Evolutionary conservation across 306 rosid species (phyloP).

Genomic region (Citrullus mucosospermus): DNA sequence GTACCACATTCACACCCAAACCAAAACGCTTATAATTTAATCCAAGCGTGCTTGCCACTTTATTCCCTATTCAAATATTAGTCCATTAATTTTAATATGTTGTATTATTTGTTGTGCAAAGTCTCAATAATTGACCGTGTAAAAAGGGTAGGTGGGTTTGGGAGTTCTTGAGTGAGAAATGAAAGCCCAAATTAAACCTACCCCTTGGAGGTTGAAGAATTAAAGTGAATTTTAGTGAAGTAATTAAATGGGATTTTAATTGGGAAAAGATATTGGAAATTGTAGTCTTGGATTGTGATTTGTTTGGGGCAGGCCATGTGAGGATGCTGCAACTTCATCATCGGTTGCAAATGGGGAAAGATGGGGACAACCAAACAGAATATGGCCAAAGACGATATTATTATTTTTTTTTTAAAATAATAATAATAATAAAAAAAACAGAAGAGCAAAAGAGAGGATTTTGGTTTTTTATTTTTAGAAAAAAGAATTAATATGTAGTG

Average conservation of each 20-base stretch:
- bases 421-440: background rate
- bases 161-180: too few species aligned
- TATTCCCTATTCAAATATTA: background rate
- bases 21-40: background rate
- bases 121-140: background rate
- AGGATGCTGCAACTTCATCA: background rate
- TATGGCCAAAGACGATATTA: background rate
- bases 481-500: background rate
- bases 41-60: background rate
- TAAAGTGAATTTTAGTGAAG: too few species aligned
- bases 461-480: background rate
- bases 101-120: too few species aligned
- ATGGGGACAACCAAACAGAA: background rate
- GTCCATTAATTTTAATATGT: too few species aligned
- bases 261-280: background rate
- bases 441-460: background rate
- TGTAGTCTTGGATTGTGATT: background rate
- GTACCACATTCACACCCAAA: background rate
- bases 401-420: too few species aligned
- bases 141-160: too few species aligned
- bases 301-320: slow-evolving; percentile 1
- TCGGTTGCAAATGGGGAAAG: background rate
- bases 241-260: background rate
- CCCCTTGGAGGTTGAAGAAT: too few species aligned
- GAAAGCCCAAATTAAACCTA: too few species aligned